A percentile compares a stretch with the other conserved stretches of the same genome.
These are phyloP conservation scores for Penicillium sp. DNA, from an alignment of 2,329 filamentous ascomycete genomes.

Conservation along the genomic window DNA sequence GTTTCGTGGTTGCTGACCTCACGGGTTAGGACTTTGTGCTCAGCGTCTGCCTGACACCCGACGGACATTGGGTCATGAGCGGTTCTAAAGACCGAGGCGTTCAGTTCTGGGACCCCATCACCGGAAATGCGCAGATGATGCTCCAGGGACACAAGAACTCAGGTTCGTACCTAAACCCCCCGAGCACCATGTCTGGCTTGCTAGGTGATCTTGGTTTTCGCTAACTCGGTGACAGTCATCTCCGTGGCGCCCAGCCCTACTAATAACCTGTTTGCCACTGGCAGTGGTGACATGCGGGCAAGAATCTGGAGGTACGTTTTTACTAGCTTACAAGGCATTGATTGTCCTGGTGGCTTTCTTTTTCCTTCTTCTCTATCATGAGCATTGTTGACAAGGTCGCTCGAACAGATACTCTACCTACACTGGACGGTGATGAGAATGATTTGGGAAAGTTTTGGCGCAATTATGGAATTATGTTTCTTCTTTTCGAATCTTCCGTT, in stretches of 20 bases:
- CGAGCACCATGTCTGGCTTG: too few relatives aligned
- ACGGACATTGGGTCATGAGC: conserved; percentile 90
- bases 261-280: conserved; percentile 84
- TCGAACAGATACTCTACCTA: conserved; percentile 36
- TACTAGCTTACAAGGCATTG: too few relatives aligned
- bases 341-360: too few relatives aligned
- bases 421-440: conserved; percentile 28
- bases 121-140: conserved; percentile 92
- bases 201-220: conserved; percentile 1
- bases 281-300: conserved; percentile 93
- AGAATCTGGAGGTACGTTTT: conserved; percentile 81
- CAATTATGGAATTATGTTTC: conserved; percentile 28
- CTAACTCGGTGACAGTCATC: conserved; percentile 56
- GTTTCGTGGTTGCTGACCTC: too few relatives aligned
- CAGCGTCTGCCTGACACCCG: conserved; percentile 86
- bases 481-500: too few relatives aligned
- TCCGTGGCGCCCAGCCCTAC: conserved; percentile 89
- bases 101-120: conserved; percentile 96
- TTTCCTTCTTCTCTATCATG: background rate
- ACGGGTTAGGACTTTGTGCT: conserved; percentile 97
- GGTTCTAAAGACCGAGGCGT: conserved; percentile 95
- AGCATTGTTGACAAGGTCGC: too few relatives aligned
- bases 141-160: conserved; percentile 98
- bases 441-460: conserved; percentile 28
- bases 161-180: conserved; percentile 43